Evolutionary conservation across 2,329 filamentous ascomycete species (phyloP), one percentile per base, ranked within the genome.

Genomic region (Verticillium zaregamsianum): DNA sequence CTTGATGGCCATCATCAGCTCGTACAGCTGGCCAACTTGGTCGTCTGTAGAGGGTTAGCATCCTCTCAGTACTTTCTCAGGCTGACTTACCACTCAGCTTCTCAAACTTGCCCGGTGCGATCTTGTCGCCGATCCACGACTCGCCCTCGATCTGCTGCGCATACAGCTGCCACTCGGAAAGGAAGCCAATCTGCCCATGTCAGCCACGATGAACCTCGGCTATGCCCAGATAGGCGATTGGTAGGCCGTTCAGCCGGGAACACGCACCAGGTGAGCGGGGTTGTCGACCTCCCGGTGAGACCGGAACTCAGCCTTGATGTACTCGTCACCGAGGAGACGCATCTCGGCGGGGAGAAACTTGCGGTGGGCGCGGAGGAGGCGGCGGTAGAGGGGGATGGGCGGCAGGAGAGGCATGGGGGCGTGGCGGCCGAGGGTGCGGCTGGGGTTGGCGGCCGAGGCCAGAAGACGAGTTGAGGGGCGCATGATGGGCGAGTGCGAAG

Each of bases 111-210:
- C 79, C 81, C 68, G 86, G 86, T 66, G 98, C 94, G 73, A 98
- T 82, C 73, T 89, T 94, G 66, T 92, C 91, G 1, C 90, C 94
- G 63, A 85, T 82, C 95, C 95, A 98, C 0, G 83, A 75, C 59
- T 96, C 90, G 0, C 93, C 94, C 72, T 98, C 94, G 17, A 99
- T 79, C 72, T 92, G 89, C 73, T 99, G 94, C 2, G 93, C 93
- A 72, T 98, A 99, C 59, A 92, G 79, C 75, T 99, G 95, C 94
- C 94, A 99, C 75, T 98, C 93, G 0, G 91, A 94, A 68, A 99
- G 82, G 75, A 99, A 99, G 2, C 94, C 95, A 69, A 98, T 92
- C 92, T 96, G 67, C 15, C 17, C 45, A 12, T 37, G 55, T 66
- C 31, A 63, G 49, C 39, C 49, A 35, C 14, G 4, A 1, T 52